These are phyloP conservation scores for Xylaria palmicola DNA, from an alignment of 495 filamentous ascomycete species.

Conservation along the genomic window DNA sequence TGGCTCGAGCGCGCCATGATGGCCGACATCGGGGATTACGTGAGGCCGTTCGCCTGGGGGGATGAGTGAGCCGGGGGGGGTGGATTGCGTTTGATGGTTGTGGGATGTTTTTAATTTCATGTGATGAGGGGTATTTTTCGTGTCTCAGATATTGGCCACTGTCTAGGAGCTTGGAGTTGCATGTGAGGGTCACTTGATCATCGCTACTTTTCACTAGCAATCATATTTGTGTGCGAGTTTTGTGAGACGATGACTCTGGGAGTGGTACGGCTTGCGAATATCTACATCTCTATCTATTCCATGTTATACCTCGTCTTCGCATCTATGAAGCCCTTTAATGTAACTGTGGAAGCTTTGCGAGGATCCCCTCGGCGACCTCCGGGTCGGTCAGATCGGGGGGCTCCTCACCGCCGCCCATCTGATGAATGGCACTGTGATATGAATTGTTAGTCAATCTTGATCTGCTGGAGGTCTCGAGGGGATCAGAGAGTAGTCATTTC, in stretches of 20 bases:
- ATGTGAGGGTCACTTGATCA: too few species aligned
- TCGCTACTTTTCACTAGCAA: too few species aligned
- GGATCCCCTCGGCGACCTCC: constrained; percentile 37
- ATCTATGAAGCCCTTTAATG: not conserved
- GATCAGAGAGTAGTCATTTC: not conserved
- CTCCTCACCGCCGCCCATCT: constrained; percentile 50
- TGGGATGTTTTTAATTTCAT: too few species aligned
- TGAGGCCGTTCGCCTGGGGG: constrained; percentile 23
- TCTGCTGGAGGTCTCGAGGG: not conserved
- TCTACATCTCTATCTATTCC: too few species aligned
- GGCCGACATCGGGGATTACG: constrained; percentile 23
- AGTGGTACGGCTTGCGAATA: too few species aligned
- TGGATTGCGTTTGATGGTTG: too few species aligned
- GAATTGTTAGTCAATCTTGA: not conserved
- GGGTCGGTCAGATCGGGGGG: constrained; percentile 49
- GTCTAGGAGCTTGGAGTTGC: too few species aligned
- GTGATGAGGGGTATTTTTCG: too few species aligned
- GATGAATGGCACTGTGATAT: constrained; percentile 27
- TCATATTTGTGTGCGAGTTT: too few species aligned
- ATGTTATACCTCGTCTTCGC: not conserved
- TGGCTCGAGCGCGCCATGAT: constrained; percentile 50
- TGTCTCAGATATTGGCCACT: too few species aligned
- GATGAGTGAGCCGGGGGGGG: too few species aligned
- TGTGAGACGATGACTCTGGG: too few species aligned
- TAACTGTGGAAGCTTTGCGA: not conserved